Evolutionary conservation across 2,329 filamentous ascomycete genomes (phyloP), one percentile per base, ranked within the genome.

Genomic region (Mariannaea elegans): DNA sequence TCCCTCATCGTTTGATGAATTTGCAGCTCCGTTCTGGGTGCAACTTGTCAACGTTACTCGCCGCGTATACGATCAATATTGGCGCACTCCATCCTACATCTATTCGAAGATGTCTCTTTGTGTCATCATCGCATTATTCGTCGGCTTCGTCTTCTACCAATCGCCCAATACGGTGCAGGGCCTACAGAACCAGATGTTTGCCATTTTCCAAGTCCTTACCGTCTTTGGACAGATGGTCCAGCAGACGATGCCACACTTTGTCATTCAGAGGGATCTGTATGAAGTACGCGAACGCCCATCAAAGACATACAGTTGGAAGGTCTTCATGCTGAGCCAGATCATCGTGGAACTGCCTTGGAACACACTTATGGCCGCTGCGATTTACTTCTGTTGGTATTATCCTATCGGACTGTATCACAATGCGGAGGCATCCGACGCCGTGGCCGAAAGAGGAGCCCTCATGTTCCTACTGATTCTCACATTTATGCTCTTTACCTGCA

Each of bases 301-400:
- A n/a, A 89, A 89, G 71, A 82, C 87, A 0, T 91, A 90, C 73
- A 84, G 83, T 19, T 90, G 88, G 88, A 82, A 85, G 56, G 84
- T 86, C 1, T 91, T 87, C 4, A 86, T 91, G 72, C 76, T 90
- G 10, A 82, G 84, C 53, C 88, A 90, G 67, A 86, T 92, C 51
- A 71, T 88, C 8, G 88, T 90, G 53, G 90, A 93, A 72, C 76
- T 93, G 0, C 88, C 90, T 0, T 93, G 88, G 84, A 88, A 91
- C 67, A 83, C 86, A 0, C 73, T 91, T 18, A 84, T 87, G 75
- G 83, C 85, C 1, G 77, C 88, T n/a, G 70, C 91, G 38, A 85
- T 90, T 68, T 92, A 82, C 77, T 79, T 88, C 62, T 85, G 82
- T 69, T 90, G 87, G 81, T 92, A 92, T 77, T 92, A 90, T 68